Conservation (phyloP, 129 eudicot genomes). For the Daucus carota region DNA sequence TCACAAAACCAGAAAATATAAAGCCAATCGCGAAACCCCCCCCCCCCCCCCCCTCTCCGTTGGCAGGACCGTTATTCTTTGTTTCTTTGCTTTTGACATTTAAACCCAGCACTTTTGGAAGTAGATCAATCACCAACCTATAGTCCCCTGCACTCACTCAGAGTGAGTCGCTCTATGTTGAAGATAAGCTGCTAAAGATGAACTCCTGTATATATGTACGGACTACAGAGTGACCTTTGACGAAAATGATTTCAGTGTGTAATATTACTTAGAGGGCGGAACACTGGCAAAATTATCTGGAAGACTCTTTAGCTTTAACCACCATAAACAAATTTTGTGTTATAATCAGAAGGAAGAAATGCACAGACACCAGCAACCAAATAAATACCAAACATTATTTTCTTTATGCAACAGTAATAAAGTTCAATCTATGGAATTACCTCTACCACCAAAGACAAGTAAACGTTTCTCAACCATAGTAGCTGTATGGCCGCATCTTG, state of each 20-base stretch:
- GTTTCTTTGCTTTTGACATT: too few species aligned
- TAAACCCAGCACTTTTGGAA: neutral
- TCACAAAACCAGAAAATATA: too few species aligned
- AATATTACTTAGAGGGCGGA: neutral
- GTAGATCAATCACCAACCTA: neutral
- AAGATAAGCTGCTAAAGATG: neutral
- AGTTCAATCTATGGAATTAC: slow-evolving; percentile 22
- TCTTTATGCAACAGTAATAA: neutral
- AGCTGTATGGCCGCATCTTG: slow-evolving; percentile 98
- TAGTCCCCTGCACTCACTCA: neutral
- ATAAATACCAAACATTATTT: neutral
- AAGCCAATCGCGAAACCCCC: too few species aligned
- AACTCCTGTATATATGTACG: neutral
- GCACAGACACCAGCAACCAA: neutral
- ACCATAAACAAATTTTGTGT: neutral
- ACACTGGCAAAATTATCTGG: neutral
- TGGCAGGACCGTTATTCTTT: too few species aligned
- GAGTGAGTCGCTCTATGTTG: neutral
- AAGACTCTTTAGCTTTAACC: neutral
- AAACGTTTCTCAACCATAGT: slow-evolving; percentile 96
- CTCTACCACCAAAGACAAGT: slow-evolving; percentile 97
- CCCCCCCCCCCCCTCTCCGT: too few species aligned
- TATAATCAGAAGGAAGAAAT: neutral
- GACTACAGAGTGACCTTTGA: neutral
- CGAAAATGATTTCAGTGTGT: neutral